Percentiles rank a stretch among this genome's conserved stretches.
Evolutionary conservation across 228 moss, liverwort and hornwort genomes (phyloP).

Genomic region (Sphagnum magellanicum): DNA sequence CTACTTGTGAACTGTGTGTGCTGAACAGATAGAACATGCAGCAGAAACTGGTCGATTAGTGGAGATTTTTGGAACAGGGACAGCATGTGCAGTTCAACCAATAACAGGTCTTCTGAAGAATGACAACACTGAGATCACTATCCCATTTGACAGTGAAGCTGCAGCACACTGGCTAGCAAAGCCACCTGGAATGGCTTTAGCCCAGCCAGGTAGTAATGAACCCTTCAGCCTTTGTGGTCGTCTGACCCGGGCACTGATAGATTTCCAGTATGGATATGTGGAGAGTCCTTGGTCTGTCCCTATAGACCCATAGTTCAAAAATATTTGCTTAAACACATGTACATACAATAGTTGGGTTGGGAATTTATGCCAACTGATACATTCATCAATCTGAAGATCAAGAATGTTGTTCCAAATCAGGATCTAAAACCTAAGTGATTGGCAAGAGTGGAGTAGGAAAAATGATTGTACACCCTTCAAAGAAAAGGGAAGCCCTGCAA

Average conservation of each 20-base stretch:
- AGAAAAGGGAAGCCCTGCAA: too few species aligned
- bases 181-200: constrained; percentile 30
- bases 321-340: too few species aligned
- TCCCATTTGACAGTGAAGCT: constrained; percentile 53
- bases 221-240: constrained; percentile 80
- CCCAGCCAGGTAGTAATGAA: constrained; percentile 22
- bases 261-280: constrained; percentile 67
- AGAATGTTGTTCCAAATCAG: too few species aligned
- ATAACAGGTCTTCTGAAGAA: constrained; percentile 49
- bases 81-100: constrained; percentile 81
- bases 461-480: too few species aligned
- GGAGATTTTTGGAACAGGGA: constrained; percentile 83
- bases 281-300: constrained; percentile 61
- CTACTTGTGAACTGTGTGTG: too few species aligned
- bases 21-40: constrained; percentile 57
- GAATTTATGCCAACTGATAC: too few species aligned
- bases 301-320: constrained; percentile 25
- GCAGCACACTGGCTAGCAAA: constrained; percentile 59
- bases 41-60: constrained; percentile 46
- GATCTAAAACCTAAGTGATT: too few species aligned
- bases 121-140: constrained; percentile 36
- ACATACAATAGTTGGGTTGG: too few species aligned
- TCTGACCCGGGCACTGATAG: constrained; percentile 51
- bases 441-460: too few species aligned
- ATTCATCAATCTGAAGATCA: too few species aligned